Evolutionary conservation across 768 basidiomycete species (phyloP), one percentile per base, ranked within the genome.

Genomic region (Rhizopogon vesiculosus): DNA sequence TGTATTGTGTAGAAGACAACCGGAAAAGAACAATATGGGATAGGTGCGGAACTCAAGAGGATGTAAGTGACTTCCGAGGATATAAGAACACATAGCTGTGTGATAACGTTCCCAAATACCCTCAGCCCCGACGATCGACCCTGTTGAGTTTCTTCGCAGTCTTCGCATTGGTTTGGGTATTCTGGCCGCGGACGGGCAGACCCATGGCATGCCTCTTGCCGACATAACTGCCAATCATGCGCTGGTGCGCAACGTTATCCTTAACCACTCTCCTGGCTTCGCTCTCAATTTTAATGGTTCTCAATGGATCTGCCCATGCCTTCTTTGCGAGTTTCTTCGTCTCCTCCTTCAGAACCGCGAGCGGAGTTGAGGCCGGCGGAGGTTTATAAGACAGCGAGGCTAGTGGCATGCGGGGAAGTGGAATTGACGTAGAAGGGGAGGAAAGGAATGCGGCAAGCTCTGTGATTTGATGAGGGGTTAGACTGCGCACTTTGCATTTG

Each of bases 381-480:
- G 82, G 78, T 40, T 72, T 69, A 67, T 78, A 87, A 49, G 72
- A 60, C 12, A 78, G 74, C 3, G 76, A 61, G 1, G 91, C 89
- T 35, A 93, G 81, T 12, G 86, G 86, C 59, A 85, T 80, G 39
- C 78, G 79, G 6, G 85, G 82, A 3, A 89, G 79, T 10, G 82
- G 77, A 0, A 85, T 76, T 3, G 88, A 81, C 16, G 91, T 93
- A 22, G 81, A 74, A 1, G 97, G 95, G 0, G 93, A 91, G 5
- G 95, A 94, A 9, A 99, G 85, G 72, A 93, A 96, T 6, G 96
- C 91, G 12, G 94, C 88, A n/a, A 99, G 81, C 15, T 88, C 81
- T 13, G 93, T 97, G 49, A 95, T 76, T 79, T 99, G 97, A 38
- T 82, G 77, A 31, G 93, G 86, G 28, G 91, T 85, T 33, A 99